Conservation (phyloP, 1,284 basidiomycete genomes). For the Sanguinoderma infundibulare region DNA sequence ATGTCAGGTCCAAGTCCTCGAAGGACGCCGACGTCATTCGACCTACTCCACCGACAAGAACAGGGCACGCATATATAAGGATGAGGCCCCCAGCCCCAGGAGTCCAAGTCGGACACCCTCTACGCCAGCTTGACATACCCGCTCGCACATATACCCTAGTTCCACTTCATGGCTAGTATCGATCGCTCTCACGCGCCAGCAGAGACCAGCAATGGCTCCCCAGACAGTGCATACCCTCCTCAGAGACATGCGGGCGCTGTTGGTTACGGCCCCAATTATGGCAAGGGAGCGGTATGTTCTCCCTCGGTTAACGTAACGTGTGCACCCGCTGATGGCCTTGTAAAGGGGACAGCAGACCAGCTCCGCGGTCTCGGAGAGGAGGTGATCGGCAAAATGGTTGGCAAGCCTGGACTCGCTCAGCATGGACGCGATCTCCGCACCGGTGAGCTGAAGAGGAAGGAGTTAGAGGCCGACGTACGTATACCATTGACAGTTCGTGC, state of each 20-base stretch:
- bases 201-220: not conserved
- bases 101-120: too few relatives aligned
- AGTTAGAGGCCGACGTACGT: constrained; percentile 40
- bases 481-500: too few relatives aligned
- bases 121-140: not conserved
- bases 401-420: constrained; percentile 48
- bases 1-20: constrained; percentile 6
- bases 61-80: constrained; percentile 1
- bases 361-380: constrained; percentile 54
- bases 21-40: constrained; percentile 18
- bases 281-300: constrained; percentile 36
- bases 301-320: not conserved
- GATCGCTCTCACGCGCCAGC: not conserved
- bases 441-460: constrained; percentile 52
- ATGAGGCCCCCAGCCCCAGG: too few relatives aligned
- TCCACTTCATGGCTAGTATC: not conserved
- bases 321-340: not conserved
- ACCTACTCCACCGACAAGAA: not conserved
- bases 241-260: constrained; percentile 46
- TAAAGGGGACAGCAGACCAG: constrained; percentile 51
- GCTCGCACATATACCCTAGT: not conserved
- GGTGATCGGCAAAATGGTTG: constrained; percentile 52
- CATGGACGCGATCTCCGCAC: constrained; percentile 52
- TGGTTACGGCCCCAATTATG: constrained; percentile 45
- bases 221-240: constrained; percentile 33